phyloP scores from a whole-genome alignment of 257 asterid genomes.

The Marsdenia floribunda region DNA sequence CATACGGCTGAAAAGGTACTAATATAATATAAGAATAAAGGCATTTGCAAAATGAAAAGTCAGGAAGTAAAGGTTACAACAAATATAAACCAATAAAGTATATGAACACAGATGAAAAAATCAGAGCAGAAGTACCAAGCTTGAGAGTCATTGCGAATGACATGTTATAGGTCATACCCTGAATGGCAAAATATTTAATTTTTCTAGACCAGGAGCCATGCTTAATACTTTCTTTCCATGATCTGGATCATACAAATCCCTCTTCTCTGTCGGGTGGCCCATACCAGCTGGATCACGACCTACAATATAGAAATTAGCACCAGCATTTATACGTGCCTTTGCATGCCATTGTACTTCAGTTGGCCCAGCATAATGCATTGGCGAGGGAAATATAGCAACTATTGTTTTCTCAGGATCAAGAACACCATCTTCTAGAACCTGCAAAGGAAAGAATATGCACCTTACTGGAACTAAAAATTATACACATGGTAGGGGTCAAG shows the following conservation, averaged over 20 bases:
- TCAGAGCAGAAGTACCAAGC: neutral
- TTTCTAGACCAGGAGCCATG: slow-evolving; percentile 88
- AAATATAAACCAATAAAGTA: neutral
- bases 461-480: neutral
- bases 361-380: slow-evolving; percentile 93
- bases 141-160: neutral
- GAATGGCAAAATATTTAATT: slow-evolving; percentile 73
- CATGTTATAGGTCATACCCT: slow-evolving; percentile 33
- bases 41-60: neutral
- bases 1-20: neutral
- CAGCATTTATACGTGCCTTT: slow-evolving; percentile 81
- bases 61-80: neutral
- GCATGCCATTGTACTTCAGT: slow-evolving; percentile 98
- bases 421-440: slow-evolving; percentile 87
- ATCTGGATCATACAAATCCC: slow-evolving; percentile 84
- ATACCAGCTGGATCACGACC: slow-evolving; percentile 95
- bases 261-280: slow-evolving; percentile 79
- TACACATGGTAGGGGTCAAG: neutral
- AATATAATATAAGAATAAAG: neutral
- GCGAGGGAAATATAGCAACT: slow-evolving; percentile 85
- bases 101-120: neutral
- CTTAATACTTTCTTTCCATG: slow-evolving; percentile 85
- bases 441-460: slow-evolving; percentile 1
- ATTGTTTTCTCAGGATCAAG: slow-evolving; percentile 78
- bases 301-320: slow-evolving; percentile 84